These are phyloP conservation scores for Butyriboletus appendiculatus DNA, from an alignment of 1,284 basidiomycete species.

Conservation along the genomic window DNA sequence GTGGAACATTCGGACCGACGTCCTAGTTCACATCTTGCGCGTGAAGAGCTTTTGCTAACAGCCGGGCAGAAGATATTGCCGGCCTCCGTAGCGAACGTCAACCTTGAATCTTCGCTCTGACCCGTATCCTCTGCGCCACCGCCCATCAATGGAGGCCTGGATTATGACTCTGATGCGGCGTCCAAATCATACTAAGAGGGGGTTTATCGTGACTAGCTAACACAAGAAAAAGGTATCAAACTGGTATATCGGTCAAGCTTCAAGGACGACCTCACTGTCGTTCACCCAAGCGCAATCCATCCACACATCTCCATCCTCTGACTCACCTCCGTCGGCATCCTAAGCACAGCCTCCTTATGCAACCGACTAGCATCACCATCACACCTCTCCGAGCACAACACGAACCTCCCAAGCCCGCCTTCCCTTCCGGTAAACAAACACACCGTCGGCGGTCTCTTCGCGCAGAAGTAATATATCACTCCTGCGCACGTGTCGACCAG, in stretches of 20 bases:
- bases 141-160: slow-evolving; percentile 44
- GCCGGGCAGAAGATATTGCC: no score
- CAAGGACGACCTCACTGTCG: background rate
- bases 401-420: slow-evolving; percentile 23
- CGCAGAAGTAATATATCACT: slow-evolving; percentile 21
- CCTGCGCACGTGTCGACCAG: slow-evolving; percentile 16
- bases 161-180: slow-evolving; percentile 39
- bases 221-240: no score
- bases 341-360: slow-evolving; percentile 22
- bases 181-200: no score
- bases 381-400: slow-evolving; percentile 23
- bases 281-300: background rate
- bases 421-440: slow-evolving; percentile 22
- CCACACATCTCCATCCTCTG: background rate
- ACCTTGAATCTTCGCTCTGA: no score
- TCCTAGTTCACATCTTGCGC: no score
- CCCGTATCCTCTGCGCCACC: no score
- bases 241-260: no score
- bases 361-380: slow-evolving; percentile 8
- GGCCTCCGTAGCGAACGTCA: no score
- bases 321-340: slow-evolving; percentile 15
- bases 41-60: no score
- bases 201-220: no score
- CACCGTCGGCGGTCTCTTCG: slow-evolving; percentile 17
- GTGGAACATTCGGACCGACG: background rate